A percentile compares a stretch with the other conserved stretches of the same genome.
These are phyloP conservation scores for Panicum virgatum DNA, from an alignment of 202 grass and related monocot genomes.

Conservation along the genomic window DNA sequence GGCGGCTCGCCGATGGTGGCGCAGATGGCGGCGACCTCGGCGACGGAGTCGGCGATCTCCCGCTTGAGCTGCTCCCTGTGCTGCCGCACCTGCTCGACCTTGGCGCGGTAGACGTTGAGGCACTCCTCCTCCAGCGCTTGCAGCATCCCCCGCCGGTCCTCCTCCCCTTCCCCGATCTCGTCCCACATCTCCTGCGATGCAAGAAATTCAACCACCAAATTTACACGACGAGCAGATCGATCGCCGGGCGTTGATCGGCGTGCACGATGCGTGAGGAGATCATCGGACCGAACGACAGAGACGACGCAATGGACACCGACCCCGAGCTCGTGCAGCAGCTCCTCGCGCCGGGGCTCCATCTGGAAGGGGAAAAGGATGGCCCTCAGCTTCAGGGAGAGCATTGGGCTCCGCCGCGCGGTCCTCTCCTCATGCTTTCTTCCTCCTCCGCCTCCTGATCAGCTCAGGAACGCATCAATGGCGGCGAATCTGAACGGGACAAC, in stretches of 20 bases:
- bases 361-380: slow-evolving; percentile 36
- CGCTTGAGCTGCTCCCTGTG: slow-evolving; percentile 49
- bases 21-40: slow-evolving; percentile 71
- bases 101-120: slow-evolving; percentile 60
- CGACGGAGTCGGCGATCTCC: slow-evolving; percentile 57
- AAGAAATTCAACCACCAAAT: neutral
- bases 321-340: slow-evolving; percentile 41
- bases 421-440: slow-evolving; percentile 8
- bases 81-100: slow-evolving; percentile 62
- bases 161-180: slow-evolving; percentile 72
- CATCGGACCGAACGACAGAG: neutral
- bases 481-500: neutral
- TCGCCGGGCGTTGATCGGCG: neutral
- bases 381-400: slow-evolving; percentile 43
- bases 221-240: neutral
- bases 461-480: slow-evolving; percentile 1
- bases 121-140: slow-evolving; percentile 73
- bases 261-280: too few species aligned
- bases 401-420: neutral
- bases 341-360: slow-evolving; percentile 37
- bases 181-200: slow-evolving; percentile 70
- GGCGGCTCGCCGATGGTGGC: slow-evolving; percentile 59
- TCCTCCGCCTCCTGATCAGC: neutral
- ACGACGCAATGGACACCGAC: neutral
- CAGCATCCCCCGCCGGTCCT: slow-evolving; percentile 56